Evolutionary conservation across 1,139 yeast species (phyloP).

Genomic region (Starmera stellimalicola): DNA sequence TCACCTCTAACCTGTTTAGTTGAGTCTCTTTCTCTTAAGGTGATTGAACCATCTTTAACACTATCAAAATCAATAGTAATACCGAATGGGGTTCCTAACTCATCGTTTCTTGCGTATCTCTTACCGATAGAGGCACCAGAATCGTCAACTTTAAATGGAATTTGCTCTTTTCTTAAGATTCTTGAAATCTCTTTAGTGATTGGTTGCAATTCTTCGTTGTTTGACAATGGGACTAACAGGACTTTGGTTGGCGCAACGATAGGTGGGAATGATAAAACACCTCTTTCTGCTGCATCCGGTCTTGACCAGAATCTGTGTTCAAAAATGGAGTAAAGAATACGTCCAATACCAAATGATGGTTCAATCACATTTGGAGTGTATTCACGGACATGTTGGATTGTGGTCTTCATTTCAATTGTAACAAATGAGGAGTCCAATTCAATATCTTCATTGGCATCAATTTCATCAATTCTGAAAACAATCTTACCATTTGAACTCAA

Average conservation of each 20-base stretch:
- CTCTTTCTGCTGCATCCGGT: slow-evolving; percentile 86
- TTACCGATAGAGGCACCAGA: slow-evolving; percentile 97
- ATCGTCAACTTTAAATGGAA: slow-evolving; percentile 95
- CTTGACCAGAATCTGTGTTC: slow-evolving; percentile 96
- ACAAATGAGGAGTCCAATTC: slow-evolving; percentile 70
- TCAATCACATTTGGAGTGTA: slow-evolving; percentile 96
- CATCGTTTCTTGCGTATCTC: slow-evolving; percentile 98
- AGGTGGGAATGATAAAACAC: slow-evolving; percentile 90
- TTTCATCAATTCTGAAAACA: slow-evolving; percentile 48
- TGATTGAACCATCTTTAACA: slow-evolving; percentile 78
- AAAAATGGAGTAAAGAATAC: slow-evolving; percentile 85
- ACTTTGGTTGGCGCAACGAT: slow-evolving; percentile 97
- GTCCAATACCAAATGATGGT: slow-evolving; percentile 98
- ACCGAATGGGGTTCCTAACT: slow-evolving; percentile 98
- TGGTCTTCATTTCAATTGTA: slow-evolving; percentile 66
- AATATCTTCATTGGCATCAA: slow-evolving; percentile 48
- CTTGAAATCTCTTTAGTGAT: slow-evolving; percentile 61
- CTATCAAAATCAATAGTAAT: slow-evolving; percentile 96
- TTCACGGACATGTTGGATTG: slow-evolving; percentile 88
- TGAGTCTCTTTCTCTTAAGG: slow-evolving; percentile 96
- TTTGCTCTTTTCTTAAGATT: slow-evolving; percentile 66
- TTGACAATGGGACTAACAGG: slow-evolving; percentile 86
- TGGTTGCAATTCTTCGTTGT: slow-evolving; percentile 73
- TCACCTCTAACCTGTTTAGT: slow-evolving; percentile 97
- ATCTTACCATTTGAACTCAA: slow-evolving; percentile 56